Base-by-base conservation (phyloP, 148 eudicot genomes). In the Arctostaphylos glauca region DNA sequence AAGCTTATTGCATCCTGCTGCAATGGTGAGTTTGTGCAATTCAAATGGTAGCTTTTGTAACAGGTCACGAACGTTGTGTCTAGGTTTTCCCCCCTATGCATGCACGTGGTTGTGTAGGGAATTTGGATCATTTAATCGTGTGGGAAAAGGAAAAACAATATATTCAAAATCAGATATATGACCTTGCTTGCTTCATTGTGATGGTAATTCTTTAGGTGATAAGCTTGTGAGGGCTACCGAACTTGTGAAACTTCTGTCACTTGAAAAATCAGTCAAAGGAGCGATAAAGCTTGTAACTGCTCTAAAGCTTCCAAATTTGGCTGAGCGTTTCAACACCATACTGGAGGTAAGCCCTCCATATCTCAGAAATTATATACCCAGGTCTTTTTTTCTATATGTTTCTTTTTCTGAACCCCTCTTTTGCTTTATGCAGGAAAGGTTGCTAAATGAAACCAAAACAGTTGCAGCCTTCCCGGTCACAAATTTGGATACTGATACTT, bases 1-100 rank as follows among this genome's bases (percentile, higher is more conserved):
- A 92, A 94, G 94, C 94, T 97, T 70, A 94, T 97, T 84, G 98
- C 94, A 79, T 93, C 97, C 54, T 97, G 99, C 86, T 94, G 99
- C 91, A 97, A 93, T 74, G 93, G 98, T 96, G 84, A 79, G 93
- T 76, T 59, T 55, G 53, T 79, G 19, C 25, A 25, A 55, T 70
- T 52, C 43, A 83, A 54, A n/a, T 49, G 46, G 50, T 68, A 38
- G 0, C 23, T 83, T 55, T 50, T 60, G 59, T 59, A 25, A 44
- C n/a, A 41, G 48, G 67, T 71, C 16, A 31, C 44, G 14, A 79
- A 71, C 47, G 46, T 9, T 56, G 55, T 3, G 21, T 60, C 67
- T 8, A 60, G 31, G 12, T 8, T 60, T 60, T 19, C 10, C 67
- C 67, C 12, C 67, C 67, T 60, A 60, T 21, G 67, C 1, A 10